Conservation (phyloP, 1,284 basidiomycete genomes). For the Fomitopsis schrenkii region DNA sequence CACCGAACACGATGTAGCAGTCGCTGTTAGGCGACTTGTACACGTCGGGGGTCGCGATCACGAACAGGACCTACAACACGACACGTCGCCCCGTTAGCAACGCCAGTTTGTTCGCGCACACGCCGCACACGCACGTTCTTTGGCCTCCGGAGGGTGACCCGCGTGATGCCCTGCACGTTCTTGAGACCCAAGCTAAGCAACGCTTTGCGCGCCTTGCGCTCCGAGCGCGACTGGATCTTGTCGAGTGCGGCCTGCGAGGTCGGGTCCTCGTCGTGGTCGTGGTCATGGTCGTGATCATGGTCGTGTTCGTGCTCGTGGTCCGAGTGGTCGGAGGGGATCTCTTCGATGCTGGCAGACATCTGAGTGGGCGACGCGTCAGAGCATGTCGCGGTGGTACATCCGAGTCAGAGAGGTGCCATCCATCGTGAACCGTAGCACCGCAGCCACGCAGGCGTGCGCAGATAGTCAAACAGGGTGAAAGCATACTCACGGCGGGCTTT, state of each 20-base stretch:
- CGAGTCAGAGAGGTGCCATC: constrained; percentile 21
- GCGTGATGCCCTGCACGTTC: constrained; percentile 88
- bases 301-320: constrained; percentile 50
- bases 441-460: background rate
- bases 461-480: background rate
- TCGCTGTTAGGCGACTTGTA: constrained; percentile 98
- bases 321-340: constrained; percentile 74
- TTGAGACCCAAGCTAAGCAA: constrained; percentile 87
- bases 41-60: constrained; percentile 91
- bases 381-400: constrained; percentile 31
- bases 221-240: constrained; percentile 89
- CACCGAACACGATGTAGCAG: constrained; percentile 98
- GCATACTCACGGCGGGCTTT: constrained; percentile 19
- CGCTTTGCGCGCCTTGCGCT: constrained; percentile 90
- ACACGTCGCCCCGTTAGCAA: background rate
- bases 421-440: constrained; percentile 18
- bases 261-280: constrained; percentile 69
- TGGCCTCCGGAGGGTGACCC: constrained; percentile 91
- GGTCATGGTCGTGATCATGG: constrained; percentile 45
- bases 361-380: constrained; percentile 22
- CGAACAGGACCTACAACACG: constrained; percentile 74
- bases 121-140: constrained; percentile 72
- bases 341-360: constrained; percentile 84
- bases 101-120: background rate
- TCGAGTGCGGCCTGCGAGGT: constrained; percentile 83